Evolutionary conservation across 805 yeast genomes (phyloP).

Genomic region (Monosporozyma unispora): DNA sequence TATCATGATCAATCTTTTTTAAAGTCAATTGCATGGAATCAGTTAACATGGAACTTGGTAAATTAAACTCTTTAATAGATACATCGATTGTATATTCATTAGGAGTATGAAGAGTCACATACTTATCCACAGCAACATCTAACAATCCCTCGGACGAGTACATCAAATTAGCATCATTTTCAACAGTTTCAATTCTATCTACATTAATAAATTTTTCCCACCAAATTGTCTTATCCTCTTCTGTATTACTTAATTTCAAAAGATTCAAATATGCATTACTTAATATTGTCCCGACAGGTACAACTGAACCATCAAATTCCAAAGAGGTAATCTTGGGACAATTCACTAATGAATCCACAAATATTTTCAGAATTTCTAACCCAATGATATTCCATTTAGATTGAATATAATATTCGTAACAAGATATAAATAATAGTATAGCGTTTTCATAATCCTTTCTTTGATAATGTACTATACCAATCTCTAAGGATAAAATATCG

Average conservation of each 20-base stretch:
- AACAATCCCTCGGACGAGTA: constrained; percentile 22
- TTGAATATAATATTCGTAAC: constrained; percentile 56
- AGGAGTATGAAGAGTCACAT: constrained; percentile 7
- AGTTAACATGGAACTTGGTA: constrained; percentile 13
- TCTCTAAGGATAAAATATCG: constrained; percentile 67
- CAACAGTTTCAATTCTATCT: constrained; percentile 7
- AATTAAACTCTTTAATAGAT: constrained; percentile 9
- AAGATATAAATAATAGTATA: constrained; percentile 51
- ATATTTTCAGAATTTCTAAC: constrained; percentile 52
- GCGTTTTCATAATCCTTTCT: constrained; percentile 51
- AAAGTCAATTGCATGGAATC: constrained; percentile 15
- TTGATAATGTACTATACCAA: constrained; percentile 62
- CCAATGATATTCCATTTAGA: constrained; percentile 75
- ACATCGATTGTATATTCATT: constrained; percentile 19
- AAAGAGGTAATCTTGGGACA: constrained; percentile 15
- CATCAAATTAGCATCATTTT: constrained; percentile 8
- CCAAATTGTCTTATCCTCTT: constrained; percentile 13
- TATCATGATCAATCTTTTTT: constrained; percentile 9
- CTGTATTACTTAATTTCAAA: constrained; percentile 13
- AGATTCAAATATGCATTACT: constrained; percentile 27
- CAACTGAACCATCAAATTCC: constrained; percentile 18
- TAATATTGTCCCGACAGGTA: constrained; percentile 20
- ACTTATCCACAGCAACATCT: constrained; percentile 6
- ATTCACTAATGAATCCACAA: constrained; percentile 52
- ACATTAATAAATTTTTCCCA: constrained; percentile 23